A percentile compares a stretch with the other conserved stretches of the same genome.
These are phyloP conservation scores for Erysimum cheiranthoides DNA, from an alignment of 345 rosid species.

Conservation along the genomic window DNA sequence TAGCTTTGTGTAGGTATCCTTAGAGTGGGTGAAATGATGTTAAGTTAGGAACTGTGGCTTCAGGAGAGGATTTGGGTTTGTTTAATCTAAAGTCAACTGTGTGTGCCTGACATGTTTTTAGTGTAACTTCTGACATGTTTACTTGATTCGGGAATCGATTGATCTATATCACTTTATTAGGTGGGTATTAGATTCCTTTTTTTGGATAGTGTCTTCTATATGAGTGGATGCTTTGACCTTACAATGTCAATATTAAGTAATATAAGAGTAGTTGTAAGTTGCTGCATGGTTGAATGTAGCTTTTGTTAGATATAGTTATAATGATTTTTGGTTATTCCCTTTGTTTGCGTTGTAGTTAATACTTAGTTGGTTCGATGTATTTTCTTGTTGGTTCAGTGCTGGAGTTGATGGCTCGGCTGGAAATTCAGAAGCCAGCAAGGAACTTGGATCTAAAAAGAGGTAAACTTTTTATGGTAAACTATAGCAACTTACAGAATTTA, in stretches of 20 bases:
- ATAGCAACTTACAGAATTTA: neutral
- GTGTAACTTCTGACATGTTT: slow-evolving; percentile 39
- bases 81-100: slow-evolving; percentile 41
- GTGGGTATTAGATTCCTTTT: slow-evolving; percentile 42
- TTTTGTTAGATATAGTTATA: neutral
- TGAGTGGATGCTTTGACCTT: slow-evolving; percentile 34
- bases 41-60: slow-evolving; percentile 20
- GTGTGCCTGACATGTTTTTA: slow-evolving; percentile 37
- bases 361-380: slow-evolving; percentile 22
- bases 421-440: slow-evolving; percentile 74
- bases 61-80: slow-evolving; percentile 33
- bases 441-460: slow-evolving; percentile 84
- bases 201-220: slow-evolving; percentile 8
- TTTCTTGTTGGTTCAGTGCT: slow-evolving; percentile 48
- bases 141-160: slow-evolving; percentile 31
- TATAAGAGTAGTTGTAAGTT: slow-evolving; percentile 16
- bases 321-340: neutral
- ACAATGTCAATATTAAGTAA: neutral
- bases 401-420: slow-evolving; percentile 74
- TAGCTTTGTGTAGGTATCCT: slow-evolving; percentile 21
- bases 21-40: neutral
- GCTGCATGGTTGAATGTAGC: slow-evolving; percentile 4
- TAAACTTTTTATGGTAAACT: slow-evolving; percentile 35
- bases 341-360: slow-evolving; percentile 4
- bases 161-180: slow-evolving; percentile 25